phyloP scores from a whole-genome alignment of 371 early-diverging fungal species.

The Circinella minor region DNA sequence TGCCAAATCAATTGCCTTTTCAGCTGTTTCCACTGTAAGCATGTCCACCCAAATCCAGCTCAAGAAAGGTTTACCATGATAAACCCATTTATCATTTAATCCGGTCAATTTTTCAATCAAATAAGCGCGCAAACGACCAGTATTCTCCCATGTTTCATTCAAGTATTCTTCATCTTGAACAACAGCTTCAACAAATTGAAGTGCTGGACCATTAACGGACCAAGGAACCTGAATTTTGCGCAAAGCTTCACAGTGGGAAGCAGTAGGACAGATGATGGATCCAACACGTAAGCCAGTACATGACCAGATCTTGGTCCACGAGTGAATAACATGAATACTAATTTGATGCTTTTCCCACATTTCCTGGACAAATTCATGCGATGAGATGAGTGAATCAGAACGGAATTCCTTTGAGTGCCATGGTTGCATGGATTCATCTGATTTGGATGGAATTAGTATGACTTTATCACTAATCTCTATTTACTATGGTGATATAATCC shows the following conservation, averaged over 20 bases:
- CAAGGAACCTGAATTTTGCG: conserved; percentile 84
- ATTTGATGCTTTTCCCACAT: conserved; percentile 67
- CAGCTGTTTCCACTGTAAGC: conserved; percentile 54
- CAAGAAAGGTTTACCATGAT: conserved; percentile 74
- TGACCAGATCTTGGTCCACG: conserved; percentile 92
- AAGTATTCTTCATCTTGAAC: conserved; percentile 71
- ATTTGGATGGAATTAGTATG: no score
- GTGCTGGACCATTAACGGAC: conserved; percentile 85
- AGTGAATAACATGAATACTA: conserved; percentile 83
- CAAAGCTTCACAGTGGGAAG: conserved; percentile 66
- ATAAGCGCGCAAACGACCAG: conserved; percentile 68
- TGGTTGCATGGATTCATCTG: conserved; percentile 90
- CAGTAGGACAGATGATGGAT: conserved; percentile 83
- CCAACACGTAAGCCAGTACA: conserved; percentile 89
- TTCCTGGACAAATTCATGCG: conserved; percentile 60
- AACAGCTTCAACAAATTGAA: conserved; percentile 81
- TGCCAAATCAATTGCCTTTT: conserved; percentile 66
- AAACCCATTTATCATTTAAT: conserved; percentile 63
- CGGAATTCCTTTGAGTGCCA: conserved; percentile 82
- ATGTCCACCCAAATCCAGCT: conserved; percentile 90
- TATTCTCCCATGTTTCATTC: conserved; percentile 76
- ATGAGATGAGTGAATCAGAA: conserved; percentile 72
- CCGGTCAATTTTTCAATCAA: conserved; percentile 55
- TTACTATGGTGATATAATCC: no score
- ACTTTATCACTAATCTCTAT: not conserved